Evolutionary conservation across 495 filamentous ascomycete genomes (phyloP), one percentile per base, ranked within the genome.

Genomic region (Haplographium delicatum): DNA sequence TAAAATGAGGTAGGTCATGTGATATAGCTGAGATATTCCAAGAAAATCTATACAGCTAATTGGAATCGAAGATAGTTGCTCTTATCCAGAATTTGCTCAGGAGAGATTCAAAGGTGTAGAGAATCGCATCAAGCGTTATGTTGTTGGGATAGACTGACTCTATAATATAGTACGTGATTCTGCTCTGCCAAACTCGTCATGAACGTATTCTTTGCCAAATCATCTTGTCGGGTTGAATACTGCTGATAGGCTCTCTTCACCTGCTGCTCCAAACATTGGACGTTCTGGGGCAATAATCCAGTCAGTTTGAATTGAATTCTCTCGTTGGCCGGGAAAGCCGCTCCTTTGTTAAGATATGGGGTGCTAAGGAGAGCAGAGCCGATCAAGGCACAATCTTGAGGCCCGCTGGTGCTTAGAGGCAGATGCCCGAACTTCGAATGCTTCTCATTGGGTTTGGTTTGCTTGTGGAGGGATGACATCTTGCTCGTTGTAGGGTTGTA

Each of bases 221-320:
- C 77, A 64, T 82, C 72, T 0, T 62, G 50, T 6, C 78, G 69
- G 15, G 70, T 77, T 31, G 61, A 65, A 61, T 91, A 95, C 62
- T 95, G 89, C 55, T 87, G 68, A 66, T 94, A 91, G 1, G 89
- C 88, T 16, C 89, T 76, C 43, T 79, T 62, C 11, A 82, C 81
- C 59, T 95, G 89, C 53, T 89, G 82, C 10, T 91, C 83, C n/a
- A 95, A 73, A 0, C 83, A 87, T 58, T 91, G 86, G 11, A 89
- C 68, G 60, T 81, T 78, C 8, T 73, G 72, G 0, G 89, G 89
- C 2, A 95, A 67, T 15, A 91, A 65, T 3, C 88, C 86, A 18
- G 82, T 72, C 1, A 94, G 74, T 11, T 75, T 74, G 66, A 95
- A 94, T 4, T 73, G 67, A 13, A 69, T 63, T 3, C 89, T 75